These are phyloP conservation scores for Pseudogymnoascus verrucosus DNA, from an alignment of 2,329 filamentous ascomycete genomes.

Conservation along the genomic window DNA sequence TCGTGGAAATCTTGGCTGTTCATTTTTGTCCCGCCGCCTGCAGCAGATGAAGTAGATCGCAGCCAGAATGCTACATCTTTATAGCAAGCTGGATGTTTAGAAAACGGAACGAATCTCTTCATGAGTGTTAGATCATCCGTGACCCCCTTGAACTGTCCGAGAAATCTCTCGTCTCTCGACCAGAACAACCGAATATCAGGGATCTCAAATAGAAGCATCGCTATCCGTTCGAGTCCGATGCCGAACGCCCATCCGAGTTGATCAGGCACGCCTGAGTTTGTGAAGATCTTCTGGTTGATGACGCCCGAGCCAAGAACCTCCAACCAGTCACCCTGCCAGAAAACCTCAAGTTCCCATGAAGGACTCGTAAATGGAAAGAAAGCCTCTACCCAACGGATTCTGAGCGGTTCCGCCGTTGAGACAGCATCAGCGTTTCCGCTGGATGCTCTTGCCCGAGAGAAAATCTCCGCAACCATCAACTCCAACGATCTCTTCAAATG, in stretches of 20 bases:
- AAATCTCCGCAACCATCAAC: slow-evolving; percentile 81
- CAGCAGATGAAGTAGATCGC: slow-evolving; percentile 36
- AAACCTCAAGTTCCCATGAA: slow-evolving; percentile 92
- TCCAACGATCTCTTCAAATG: slow-evolving; percentile 89
- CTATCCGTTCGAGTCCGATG: slow-evolving; percentile 85
- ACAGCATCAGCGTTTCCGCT: slow-evolving; percentile 42
- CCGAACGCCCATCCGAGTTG: slow-evolving; percentile 94
- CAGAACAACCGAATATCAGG: slow-evolving; percentile 96
- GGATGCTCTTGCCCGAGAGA: slow-evolving; percentile 66
- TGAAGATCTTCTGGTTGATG: slow-evolving; percentile 72
- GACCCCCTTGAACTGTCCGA: slow-evolving; percentile 70
- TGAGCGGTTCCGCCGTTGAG: slow-evolving; percentile 61
- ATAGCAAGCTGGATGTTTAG: slow-evolving; percentile 79
- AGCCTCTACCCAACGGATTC: slow-evolving; percentile 89
- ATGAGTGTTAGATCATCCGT: slow-evolving; percentile 42
- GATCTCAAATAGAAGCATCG: slow-evolving; percentile 95
- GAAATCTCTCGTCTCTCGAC: slow-evolving; percentile 76
- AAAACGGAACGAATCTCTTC: slow-evolving; percentile 73
- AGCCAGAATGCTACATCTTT: slow-evolving; percentile 97
- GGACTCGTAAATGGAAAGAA: slow-evolving; percentile 97
- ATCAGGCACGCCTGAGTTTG: slow-evolving; percentile 64
- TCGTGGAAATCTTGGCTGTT: slow-evolving; percentile 63
- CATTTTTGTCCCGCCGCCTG: slow-evolving; percentile 36
- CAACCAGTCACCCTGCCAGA: slow-evolving; percentile 90
- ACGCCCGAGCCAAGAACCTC: slow-evolving; percentile 93